Conservation (phyloP, 208 protist species). For the Acanthamoeba royreba region DNA sequence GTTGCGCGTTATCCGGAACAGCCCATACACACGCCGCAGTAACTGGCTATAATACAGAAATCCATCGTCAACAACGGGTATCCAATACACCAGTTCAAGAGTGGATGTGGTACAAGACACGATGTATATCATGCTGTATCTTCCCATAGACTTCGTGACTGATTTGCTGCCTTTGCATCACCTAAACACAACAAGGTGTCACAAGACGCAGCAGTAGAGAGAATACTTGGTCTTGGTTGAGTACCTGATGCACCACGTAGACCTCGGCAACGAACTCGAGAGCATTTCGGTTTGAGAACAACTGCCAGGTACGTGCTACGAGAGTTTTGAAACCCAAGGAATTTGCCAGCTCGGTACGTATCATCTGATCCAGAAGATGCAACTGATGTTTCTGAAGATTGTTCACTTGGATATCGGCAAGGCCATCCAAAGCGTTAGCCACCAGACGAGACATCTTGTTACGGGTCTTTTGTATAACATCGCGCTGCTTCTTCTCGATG, state of each 20-base stretch:
- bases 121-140: conserved; percentile 55
- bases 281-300: not conserved
- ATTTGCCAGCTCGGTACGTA: not conserved
- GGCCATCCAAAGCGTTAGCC: conserved; percentile 44
- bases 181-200: not conserved
- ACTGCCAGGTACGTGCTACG: not conserved
- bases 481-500: conserved; percentile 49
- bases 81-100: not conserved
- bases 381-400: conserved; percentile 64
- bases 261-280: conserved; percentile 8
- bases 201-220: not conserved
- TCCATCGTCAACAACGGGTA: not conserved
- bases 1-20: not conserved
- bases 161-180: conserved; percentile 57
- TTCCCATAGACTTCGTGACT: conserved; percentile 55
- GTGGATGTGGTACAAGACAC: conserved; percentile 3
- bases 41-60: not conserved
- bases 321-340: not conserved
- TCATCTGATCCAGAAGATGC: conserved; percentile 53
- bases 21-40: not conserved
- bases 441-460: conserved; percentile 58
- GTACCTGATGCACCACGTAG: conserved; percentile 13
- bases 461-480: conserved; percentile 41
- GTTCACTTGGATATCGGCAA: conserved; percentile 64
- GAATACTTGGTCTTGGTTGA: not conserved